Conservation (phyloP, 176 grass and related monocot genomes). For the Triticum monococcum region DNA sequence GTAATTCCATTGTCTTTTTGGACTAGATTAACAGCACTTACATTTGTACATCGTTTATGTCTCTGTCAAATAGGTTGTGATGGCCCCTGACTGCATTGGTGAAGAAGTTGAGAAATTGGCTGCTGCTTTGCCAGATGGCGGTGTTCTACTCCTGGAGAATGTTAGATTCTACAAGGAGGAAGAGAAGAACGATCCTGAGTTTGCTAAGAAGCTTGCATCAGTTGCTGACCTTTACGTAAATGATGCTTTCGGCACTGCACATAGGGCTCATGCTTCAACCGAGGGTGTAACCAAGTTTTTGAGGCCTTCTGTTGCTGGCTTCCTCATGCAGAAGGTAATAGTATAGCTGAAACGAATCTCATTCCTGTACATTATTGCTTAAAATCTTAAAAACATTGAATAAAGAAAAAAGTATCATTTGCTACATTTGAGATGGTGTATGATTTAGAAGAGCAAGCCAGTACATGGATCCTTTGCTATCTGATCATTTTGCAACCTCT, state of each 20-base stretch:
- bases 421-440: too few relatives aligned
- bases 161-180: constrained; percentile 97
- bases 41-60: not conserved
- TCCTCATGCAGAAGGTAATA: constrained; percentile 99
- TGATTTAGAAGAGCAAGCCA: too few relatives aligned
- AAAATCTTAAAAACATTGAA: not conserved
- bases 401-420: too few relatives aligned
- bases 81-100: constrained; percentile 84
- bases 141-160: constrained; percentile 94
- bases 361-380: not conserved
- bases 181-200: constrained; percentile 95
- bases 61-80: constrained; percentile 61
- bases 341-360: not conserved
- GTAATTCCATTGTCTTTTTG: not conserved
- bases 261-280: constrained; percentile 91
- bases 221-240: constrained; percentile 97
- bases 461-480: too few relatives aligned
- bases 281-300: constrained; percentile 94
- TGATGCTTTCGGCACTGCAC: constrained; percentile 86
- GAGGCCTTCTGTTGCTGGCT: constrained; percentile 90
- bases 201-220: constrained; percentile 89
- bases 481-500: too few relatives aligned
- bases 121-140: constrained; percentile 71
- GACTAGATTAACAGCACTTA: not conserved
- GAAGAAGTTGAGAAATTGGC: constrained; percentile 80